Percentiles rank a stretch among this genome's conserved stretches.
These are phyloP conservation scores for Selenicereus undatus DNA, from an alignment of 148 eudicot genomes.

Conservation along the genomic window DNA sequence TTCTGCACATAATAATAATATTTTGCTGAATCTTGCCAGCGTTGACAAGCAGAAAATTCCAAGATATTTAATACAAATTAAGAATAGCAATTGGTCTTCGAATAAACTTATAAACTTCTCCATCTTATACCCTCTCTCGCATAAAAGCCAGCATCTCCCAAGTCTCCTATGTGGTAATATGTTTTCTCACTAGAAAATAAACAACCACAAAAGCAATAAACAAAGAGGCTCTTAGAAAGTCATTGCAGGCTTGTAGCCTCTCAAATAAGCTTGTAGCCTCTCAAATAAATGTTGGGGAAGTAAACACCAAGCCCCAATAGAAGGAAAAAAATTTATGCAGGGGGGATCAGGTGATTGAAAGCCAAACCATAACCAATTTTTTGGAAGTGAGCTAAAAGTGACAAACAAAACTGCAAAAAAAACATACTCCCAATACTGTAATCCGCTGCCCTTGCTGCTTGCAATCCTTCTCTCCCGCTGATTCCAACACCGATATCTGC, in stretches of 20 bases:
- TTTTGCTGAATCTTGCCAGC: neutral
- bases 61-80: neutral
- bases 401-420: constrained; percentile 5
- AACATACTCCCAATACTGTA: constrained; percentile 96
- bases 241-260: neutral
- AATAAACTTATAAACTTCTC: too few species aligned
- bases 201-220: neutral
- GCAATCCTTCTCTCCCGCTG: constrained; percentile 98
- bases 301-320: constrained; percentile 3
- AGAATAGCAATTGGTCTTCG: neutral
- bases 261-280: neutral
- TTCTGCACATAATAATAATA: neutral
- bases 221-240: neutral
- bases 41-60: neutral
- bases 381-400: constrained; percentile 3
- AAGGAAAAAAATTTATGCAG: neutral
- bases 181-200: neutral
- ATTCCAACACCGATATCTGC: constrained; percentile 99
- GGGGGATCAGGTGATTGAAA: neutral
- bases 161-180: neutral
- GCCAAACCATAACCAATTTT: neutral
- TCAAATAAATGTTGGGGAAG: neutral
- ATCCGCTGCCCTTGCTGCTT: constrained; percentile 99
- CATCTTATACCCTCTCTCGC: neutral
- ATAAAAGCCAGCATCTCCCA: too few species aligned